A percentile compares a stretch with the other conserved stretches of the same genome.
Conservation (phyloP, 2,329 filamentous ascomycete species). For the Colletotrichum acutatum region DNA sequence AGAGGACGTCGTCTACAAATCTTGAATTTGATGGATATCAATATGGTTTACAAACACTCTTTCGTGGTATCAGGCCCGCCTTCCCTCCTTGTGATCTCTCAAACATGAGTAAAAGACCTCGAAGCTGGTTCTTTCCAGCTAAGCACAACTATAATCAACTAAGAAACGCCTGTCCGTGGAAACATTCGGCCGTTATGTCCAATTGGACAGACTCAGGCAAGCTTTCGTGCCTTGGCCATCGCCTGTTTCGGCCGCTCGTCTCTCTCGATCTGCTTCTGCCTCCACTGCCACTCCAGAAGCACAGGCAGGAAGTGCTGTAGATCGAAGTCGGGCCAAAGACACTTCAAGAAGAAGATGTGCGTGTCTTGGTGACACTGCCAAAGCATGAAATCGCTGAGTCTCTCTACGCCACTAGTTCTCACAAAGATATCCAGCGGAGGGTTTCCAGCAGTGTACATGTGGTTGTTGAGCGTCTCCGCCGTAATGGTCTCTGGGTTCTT, state of each 20-base stretch:
- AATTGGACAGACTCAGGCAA: conserved; percentile 7
- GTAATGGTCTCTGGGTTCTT: conserved; percentile 88
- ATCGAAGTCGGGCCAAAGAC: conserved; percentile 96
- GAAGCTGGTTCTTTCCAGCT: background rate
- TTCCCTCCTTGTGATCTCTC: background rate
- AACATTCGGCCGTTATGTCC: background rate
- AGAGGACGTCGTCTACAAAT: background rate
- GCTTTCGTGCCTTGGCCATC: conserved; percentile 26
- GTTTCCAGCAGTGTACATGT: conserved; percentile 87
- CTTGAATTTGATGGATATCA: conserved; percentile 27
- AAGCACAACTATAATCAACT: background rate
- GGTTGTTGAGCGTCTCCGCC: conserved; percentile 80
- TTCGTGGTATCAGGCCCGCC: conserved; percentile 27
- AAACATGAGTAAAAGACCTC: background rate
- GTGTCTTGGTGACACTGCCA: conserved; percentile 97
- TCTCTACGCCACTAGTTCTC: conserved; percentile 90
- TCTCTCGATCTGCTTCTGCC: conserved; percentile 66
- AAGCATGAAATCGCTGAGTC: conserved; percentile 97
- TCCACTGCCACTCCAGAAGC: conserved; percentile 87
- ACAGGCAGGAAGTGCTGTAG: conserved; percentile 94
- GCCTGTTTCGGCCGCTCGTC: conserved; percentile 57
- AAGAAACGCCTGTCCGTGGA: conserved; percentile 4
- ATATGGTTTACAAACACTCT: conserved; percentile 16
- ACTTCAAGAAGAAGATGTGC: conserved; percentile 90
- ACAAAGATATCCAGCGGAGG: conserved; percentile 93